Conservation (phyloP, 2,329 filamentous ascomycete genomes). For the Diaporthe capsici region DNA sequence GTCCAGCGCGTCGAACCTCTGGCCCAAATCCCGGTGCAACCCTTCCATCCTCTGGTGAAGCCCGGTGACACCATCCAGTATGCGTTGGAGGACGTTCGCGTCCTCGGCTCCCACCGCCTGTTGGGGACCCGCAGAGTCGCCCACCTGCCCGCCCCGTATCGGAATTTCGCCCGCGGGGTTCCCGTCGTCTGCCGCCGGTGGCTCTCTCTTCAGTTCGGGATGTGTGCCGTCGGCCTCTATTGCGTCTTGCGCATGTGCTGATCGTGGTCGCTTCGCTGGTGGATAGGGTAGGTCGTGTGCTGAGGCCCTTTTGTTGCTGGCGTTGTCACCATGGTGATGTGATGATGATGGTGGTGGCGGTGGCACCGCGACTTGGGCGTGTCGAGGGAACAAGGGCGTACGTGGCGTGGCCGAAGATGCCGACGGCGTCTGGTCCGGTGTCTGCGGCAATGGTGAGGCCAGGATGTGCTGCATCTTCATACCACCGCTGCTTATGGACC, state of each 20-base stretch:
- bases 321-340: slow-evolving; percentile 13
- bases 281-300: slow-evolving; percentile 33
- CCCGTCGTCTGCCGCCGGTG: not conserved
- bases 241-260: slow-evolving; percentile 15
- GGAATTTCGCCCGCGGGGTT: slow-evolving; percentile 27
- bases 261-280: slow-evolving; percentile 33
- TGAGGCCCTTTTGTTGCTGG: slow-evolving; percentile 31
- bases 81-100: slow-evolving; percentile 33
- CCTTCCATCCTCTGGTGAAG: slow-evolving; percentile 38
- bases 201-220: slow-evolving; percentile 27
- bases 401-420: slow-evolving; percentile 36
- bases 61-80: slow-evolving; percentile 34
- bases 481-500: slow-evolving; percentile 29
- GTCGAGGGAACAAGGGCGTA: slow-evolving; percentile 33
- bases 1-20: slow-evolving; percentile 38
- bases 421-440: slow-evolving; percentile 35
- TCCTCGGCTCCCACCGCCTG: slow-evolving; percentile 8
- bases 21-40: slow-evolving; percentile 36
- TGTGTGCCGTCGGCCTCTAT: not conserved
- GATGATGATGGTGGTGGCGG: slow-evolving; percentile 10
- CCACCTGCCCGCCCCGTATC: slow-evolving; percentile 30
- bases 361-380: not conserved
- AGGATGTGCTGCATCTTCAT: slow-evolving; percentile 37
- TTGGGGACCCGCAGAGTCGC: slow-evolving; percentile 5
- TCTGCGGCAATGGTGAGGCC: slow-evolving; percentile 37